These are phyloP conservation scores for Penicillium sp. DNA, from an alignment of 2,329 filamentous ascomycete species.

Conservation along the genomic window DNA sequence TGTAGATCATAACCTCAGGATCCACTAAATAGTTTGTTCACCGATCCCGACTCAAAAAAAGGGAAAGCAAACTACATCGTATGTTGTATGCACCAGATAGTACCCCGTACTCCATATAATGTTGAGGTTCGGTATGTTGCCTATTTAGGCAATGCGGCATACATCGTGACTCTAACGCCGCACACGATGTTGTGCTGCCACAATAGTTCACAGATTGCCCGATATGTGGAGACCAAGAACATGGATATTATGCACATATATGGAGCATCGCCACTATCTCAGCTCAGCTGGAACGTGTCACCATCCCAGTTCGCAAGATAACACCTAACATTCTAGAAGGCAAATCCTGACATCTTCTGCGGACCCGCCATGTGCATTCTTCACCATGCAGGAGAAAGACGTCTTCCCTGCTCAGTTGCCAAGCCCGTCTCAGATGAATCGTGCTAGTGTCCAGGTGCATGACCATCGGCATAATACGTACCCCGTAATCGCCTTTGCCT, in stretches of 20 bases:
- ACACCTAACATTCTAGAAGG: neutral
- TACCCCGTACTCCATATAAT: neutral
- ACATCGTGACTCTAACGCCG: neutral
- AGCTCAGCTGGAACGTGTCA: neutral
- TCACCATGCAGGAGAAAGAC: constrained; percentile 1
- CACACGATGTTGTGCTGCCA: neutral
- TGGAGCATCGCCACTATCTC: neutral
- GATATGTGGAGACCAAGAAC: neutral
- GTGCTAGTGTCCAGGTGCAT: neutral
- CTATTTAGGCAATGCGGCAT: neutral
- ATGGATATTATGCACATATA: neutral
- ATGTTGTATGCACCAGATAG: neutral
- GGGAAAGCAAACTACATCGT: neutral
- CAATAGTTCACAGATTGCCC: neutral
- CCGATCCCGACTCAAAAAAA: neutral
- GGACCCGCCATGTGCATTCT: neutral
- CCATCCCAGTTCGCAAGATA: neutral
- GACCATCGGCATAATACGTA: neutral
- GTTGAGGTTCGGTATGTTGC: too few species aligned
- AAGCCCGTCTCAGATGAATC: neutral
- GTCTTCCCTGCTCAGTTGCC: neutral
- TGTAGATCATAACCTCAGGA: neutral
- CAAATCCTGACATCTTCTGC: neutral
- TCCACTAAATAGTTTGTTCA: neutral
- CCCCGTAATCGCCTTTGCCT: neutral